phyloP scores from a whole-genome alignment of 116 monocot genomes.

The Zostera marina region DNA sequence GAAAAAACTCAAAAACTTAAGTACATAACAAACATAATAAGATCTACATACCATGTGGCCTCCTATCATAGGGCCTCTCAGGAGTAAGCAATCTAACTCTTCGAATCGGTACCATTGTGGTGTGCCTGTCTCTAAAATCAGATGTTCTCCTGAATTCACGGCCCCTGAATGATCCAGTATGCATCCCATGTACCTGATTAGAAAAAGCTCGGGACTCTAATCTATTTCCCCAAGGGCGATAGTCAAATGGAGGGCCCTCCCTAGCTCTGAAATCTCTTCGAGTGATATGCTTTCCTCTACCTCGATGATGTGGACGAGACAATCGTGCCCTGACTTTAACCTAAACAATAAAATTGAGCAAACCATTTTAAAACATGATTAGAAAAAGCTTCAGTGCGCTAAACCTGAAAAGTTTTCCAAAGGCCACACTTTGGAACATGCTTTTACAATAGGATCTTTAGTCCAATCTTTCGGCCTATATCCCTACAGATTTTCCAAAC shows the following conservation, averaged over 20 bases:
- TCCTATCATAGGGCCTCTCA: conserved; percentile 46
- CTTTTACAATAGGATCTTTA: too few species aligned
- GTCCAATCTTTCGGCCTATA: too few species aligned
- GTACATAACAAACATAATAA: neutral
- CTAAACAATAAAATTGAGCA: conserved; percentile 14
- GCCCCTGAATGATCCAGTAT: conserved; percentile 15
- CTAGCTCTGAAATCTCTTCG: conserved; percentile 42
- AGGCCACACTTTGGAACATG: too few species aligned
- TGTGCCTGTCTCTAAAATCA: conserved; percentile 33
- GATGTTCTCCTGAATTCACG: conserved; percentile 35
- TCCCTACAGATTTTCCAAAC: too few species aligned
- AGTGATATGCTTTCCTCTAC: conserved; percentile 29
- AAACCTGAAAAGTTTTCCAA: too few species aligned
- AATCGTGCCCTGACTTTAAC: conserved; percentile 85
- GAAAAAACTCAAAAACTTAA: neutral
- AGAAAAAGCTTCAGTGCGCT: too few species aligned
- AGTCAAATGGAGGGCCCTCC: conserved; percentile 17
- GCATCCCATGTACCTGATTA: conserved; percentile 15
- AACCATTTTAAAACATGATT: neutral
- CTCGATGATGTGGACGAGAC: conserved; percentile 72
- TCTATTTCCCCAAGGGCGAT: conserved; percentile 26
- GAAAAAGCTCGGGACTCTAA: conserved; percentile 32
- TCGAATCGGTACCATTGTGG: conserved; percentile 23
- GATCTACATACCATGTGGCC: conserved; percentile 32
- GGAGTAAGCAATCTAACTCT: conserved; percentile 51